Conservation (phyloP, 2,329 filamentous ascomycete species). For the Sphaerulina musiva region DNA sequence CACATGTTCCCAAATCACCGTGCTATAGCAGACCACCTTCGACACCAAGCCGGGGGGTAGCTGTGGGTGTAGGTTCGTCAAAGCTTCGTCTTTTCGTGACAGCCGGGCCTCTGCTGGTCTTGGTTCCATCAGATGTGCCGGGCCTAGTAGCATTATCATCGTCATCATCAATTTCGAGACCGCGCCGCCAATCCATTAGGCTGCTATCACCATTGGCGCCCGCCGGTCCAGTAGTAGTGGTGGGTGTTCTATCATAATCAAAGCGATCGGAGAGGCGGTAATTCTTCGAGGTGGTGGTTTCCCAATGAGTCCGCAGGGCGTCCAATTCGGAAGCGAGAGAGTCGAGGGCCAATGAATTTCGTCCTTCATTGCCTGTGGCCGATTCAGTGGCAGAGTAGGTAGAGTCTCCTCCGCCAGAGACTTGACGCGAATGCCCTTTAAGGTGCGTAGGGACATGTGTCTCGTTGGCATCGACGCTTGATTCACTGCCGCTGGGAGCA, state of each 20-base stretch:
- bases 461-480: constrained; percentile 36
- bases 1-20: not conserved
- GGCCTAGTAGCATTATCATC: constrained; percentile 22
- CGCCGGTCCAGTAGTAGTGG: constrained; percentile 2
- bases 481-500: constrained; percentile 40
- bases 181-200: constrained; percentile 72
- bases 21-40: not conserved
- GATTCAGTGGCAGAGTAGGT: constrained; percentile 39
- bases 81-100: not conserved
- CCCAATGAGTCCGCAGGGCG: constrained; percentile 84
- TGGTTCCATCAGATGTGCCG: constrained; percentile 12
- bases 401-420: constrained; percentile 57
- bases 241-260: constrained; percentile 52
- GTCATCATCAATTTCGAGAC: constrained; percentile 52
- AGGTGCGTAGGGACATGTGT: constrained; percentile 22
- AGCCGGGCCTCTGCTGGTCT: constrained; percentile 1
- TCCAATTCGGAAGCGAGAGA: constrained; percentile 89
- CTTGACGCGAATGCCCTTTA: constrained; percentile 47
- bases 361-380: constrained; percentile 19
- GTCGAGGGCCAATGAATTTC: constrained; percentile 55
- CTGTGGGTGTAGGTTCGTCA: constrained; percentile 3
- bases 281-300: constrained; percentile 80
- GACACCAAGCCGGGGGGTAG: constrained; percentile 2
- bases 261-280: constrained; percentile 89
- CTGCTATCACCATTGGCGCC: constrained; percentile 56